Evolutionary conservation across 2,329 filamentous ascomycete genomes (phyloP), one percentile per base, ranked within the genome.

Genomic region (Alternaria solani): DNA sequence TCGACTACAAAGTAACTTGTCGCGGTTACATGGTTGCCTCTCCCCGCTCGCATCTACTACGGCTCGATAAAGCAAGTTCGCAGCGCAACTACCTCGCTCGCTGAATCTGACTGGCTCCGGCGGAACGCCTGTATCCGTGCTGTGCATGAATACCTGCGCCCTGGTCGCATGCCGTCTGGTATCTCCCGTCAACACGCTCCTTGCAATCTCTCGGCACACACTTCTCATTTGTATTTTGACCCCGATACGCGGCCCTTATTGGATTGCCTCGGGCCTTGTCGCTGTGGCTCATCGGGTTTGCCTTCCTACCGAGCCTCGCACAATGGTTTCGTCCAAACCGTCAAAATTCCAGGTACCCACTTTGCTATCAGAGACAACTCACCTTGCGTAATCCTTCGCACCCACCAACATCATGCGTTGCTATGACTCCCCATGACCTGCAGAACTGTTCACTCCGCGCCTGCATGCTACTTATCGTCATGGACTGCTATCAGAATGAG

Each of bases 281-380:
- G 72, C 62, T 56, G 58, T 53, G 58, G 62, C 63, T 67, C 59
- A 46, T 60, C 69, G 70, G 65, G 65, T 42, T 57, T 61, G 57
- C 51, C 38, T 61, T 64, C 67, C 66, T 70, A 70, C 68, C 71
- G 70, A 73, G 61, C 61, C 60, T 47, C 74, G 42, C 72, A 74
- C 71, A 76, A 61, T 64, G 68, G 63, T 66, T 62, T 67, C 36
- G 20, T 23, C 69, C 55, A 53, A 55, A 60, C 20, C 57, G 57
- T 66, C 61, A 61, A 73, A 68, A 68, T 71, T 63, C 59, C 62
- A 56, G 51, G 61, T 63, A 61, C 63, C 69, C 69, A 70, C 69
- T 66, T 62, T 52, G 59, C 61, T 68, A 73, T 73, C 70, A 68
- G 74, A 74, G 74, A 74, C 75, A 78, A 73, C 75, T 76, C 75